Conservation (phyloP, 495 filamentous ascomycete species). For the Hypoxylon trugodes region DNA sequence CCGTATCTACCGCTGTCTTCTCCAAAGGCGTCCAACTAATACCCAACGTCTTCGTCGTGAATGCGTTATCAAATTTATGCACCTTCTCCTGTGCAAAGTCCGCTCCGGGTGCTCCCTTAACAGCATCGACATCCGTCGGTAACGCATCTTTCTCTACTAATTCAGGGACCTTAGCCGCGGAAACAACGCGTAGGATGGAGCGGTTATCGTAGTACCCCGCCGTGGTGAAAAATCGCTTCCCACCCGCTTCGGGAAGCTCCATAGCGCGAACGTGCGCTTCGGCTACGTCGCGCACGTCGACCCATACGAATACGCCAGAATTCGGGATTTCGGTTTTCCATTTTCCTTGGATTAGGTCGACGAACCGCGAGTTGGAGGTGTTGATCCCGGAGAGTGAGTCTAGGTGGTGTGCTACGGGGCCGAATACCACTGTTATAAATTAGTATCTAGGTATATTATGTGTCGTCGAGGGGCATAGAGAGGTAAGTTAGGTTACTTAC, state of each 20-base stretch:
- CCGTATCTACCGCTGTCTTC: slow-evolving; percentile 63
- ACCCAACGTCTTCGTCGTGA: slow-evolving; percentile 61
- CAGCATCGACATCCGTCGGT: slow-evolving; percentile 50
- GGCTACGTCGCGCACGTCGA: slow-evolving; percentile 69
- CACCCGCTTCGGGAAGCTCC: slow-evolving; percentile 58
- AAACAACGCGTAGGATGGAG: slow-evolving; percentile 55
- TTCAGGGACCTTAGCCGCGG: slow-evolving; percentile 64
- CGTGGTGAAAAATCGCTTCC: slow-evolving; percentile 63
- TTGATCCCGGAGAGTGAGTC: slow-evolving; percentile 60
- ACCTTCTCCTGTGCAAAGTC: slow-evolving; percentile 44
- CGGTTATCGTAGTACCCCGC: slow-evolving; percentile 58
- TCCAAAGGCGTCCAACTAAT: slow-evolving; percentile 66
- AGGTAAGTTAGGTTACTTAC: neutral
- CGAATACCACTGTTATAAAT: slow-evolving; percentile 58
- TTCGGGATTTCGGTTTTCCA: slow-evolving; percentile 63
- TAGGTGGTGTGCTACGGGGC: slow-evolving; percentile 58
- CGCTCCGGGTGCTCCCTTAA: slow-evolving; percentile 46
- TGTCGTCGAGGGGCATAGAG: neutral
- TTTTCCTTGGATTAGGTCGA: slow-evolving; percentile 61
- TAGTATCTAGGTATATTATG: neutral
- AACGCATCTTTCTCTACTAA: slow-evolving; percentile 52
- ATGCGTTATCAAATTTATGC: slow-evolving; percentile 61
- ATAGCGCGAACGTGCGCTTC: slow-evolving; percentile 63
- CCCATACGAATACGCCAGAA: slow-evolving; percentile 54
- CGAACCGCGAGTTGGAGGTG: slow-evolving; percentile 60